phyloP scores from a whole-genome alignment of 306 rosid species.

The Fragaria iinumae region DNA sequence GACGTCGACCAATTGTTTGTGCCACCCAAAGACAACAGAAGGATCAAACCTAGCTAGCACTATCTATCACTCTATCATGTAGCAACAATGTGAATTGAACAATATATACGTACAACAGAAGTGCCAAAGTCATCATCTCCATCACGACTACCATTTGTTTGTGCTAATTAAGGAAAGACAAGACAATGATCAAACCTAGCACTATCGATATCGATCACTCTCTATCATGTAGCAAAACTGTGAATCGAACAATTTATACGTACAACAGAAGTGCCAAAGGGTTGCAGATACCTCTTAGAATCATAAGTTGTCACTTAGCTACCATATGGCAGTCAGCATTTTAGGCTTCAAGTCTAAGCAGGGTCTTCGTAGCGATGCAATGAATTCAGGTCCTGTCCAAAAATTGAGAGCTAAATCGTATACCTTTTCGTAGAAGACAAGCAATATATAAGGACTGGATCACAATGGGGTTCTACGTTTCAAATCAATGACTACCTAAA shows the following conservation, averaged over 20 bases:
- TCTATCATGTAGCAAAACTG: neutral
- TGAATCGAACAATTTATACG: neutral
- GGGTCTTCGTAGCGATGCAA: neutral
- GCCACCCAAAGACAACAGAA: neutral
- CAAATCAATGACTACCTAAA: neutral
- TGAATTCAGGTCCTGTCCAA: neutral
- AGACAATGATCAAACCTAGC: slow-evolving; percentile 12
- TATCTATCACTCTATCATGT: neutral
- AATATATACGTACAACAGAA: neutral
- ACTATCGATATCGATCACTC: neutral
- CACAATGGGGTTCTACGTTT: neutral
- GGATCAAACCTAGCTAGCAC: slow-evolving; percentile 10
- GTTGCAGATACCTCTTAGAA: neutral
- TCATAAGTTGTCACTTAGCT: slow-evolving; percentile 12
- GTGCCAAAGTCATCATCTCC: neutral
- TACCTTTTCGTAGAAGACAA: neutral
- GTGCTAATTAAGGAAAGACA: neutral
- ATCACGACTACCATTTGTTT: neutral
- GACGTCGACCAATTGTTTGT: neutral
- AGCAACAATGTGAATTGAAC: neutral
- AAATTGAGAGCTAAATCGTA: neutral
- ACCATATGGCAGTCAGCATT: neutral
- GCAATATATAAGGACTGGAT: neutral
- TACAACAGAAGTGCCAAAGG: neutral
- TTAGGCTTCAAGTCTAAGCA: neutral